Percentiles rank a stretch among this genome's conserved stretches.
Evolutionary conservation across 805 yeast species (phyloP).

Genomic region (Wickerhamomyces bisporus): DNA sequence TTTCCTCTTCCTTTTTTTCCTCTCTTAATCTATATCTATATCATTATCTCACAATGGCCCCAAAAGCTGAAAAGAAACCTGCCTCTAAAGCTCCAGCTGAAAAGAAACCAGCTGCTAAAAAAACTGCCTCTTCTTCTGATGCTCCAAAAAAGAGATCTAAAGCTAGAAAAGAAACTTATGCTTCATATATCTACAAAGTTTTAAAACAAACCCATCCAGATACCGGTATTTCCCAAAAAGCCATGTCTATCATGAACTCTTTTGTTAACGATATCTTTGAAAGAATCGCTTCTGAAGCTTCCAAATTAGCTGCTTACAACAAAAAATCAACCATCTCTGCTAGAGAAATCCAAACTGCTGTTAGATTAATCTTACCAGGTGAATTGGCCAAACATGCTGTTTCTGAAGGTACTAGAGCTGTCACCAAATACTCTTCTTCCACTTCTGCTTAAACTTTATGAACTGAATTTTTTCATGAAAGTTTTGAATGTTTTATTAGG

Average conservation of each 20-base stretch:
- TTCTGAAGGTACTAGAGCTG: constrained; percentile 98
- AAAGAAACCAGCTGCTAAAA: constrained; percentile 87
- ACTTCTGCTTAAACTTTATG: constrained; percentile 33
- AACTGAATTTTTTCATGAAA: constrained; percentile 4
- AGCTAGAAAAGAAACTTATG: constrained; percentile 97
- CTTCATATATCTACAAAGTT: constrained; percentile 97
- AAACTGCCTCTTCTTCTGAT: constrained; percentile 72
- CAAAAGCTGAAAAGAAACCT: constrained; percentile 56
- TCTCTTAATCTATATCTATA: constrained; percentile 2
- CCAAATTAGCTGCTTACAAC: constrained; percentile 98
- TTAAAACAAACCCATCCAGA: constrained; percentile 99
- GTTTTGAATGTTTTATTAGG: constrained; percentile 18
- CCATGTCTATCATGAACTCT: constrained; percentile 98
- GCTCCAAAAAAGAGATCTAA: constrained; percentile 90
- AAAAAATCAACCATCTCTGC: constrained; percentile 97
- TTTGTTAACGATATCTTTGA: constrained; percentile 97
- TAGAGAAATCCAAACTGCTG: constrained; percentile 98
- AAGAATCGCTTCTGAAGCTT: constrained; percentile 97
- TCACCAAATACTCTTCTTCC: constrained; percentile 87
- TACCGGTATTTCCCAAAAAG: constrained; percentile 98
- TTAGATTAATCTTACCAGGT: constrained; percentile 97
- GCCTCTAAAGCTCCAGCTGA: constrained; percentile 98
- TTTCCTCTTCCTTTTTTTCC: constrained; percentile 1
- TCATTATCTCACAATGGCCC: constrained; percentile 48
- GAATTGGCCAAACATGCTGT: constrained; percentile 98